Percentiles rank a stretch among this genome's conserved stretches.
Evolutionary conservation across 495 filamentous ascomycete species (phyloP).

Genomic region (Penicillium diatomitis): DNA sequence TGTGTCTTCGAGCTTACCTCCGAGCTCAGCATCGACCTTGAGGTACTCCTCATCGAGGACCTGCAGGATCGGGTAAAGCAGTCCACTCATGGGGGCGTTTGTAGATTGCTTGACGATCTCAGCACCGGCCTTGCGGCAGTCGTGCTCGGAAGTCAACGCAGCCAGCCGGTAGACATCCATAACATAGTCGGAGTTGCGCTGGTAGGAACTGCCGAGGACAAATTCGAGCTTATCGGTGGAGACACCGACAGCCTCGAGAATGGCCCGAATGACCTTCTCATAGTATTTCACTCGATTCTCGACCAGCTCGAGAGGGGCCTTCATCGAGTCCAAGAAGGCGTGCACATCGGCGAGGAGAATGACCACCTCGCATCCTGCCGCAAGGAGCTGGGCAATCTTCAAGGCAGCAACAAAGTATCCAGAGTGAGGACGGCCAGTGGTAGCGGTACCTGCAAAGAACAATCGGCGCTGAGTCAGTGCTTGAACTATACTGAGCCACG

Average conservation of each 20-base stretch:
- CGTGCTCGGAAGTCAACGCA: slow-evolving; percentile 29
- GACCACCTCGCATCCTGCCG: slow-evolving; percentile 71
- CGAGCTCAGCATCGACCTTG: slow-evolving; percentile 69
- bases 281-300: slow-evolving; percentile 69
- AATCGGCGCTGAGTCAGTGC: slow-evolving; percentile 6
- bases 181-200: slow-evolving; percentile 36
- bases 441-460: slow-evolving; percentile 53
- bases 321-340: slow-evolving; percentile 39
- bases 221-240: slow-evolving; percentile 72
- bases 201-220: slow-evolving; percentile 78
- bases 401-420: slow-evolving; percentile 70
- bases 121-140: slow-evolving; percentile 78
- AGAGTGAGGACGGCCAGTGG: slow-evolving; percentile 70
- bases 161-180: slow-evolving; percentile 36
- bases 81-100: slow-evolving; percentile 63
- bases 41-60: slow-evolving; percentile 88
- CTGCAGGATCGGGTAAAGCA: slow-evolving; percentile 75
- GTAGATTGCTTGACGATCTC: slow-evolving; percentile 88
- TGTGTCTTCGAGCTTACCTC: slow-evolving; percentile 47
- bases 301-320: slow-evolving; percentile 85
- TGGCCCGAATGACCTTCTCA: slow-evolving; percentile 49
- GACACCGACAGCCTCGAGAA: slow-evolving; percentile 63
- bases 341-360: slow-evolving; percentile 71
- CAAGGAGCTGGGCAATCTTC: slow-evolving; percentile 83
- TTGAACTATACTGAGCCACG: too few species aligned